These are phyloP conservation scores for Shiraia sp. DNA, from an alignment of 2,329 filamentous ascomycete genomes.

Conservation along the genomic window DNA sequence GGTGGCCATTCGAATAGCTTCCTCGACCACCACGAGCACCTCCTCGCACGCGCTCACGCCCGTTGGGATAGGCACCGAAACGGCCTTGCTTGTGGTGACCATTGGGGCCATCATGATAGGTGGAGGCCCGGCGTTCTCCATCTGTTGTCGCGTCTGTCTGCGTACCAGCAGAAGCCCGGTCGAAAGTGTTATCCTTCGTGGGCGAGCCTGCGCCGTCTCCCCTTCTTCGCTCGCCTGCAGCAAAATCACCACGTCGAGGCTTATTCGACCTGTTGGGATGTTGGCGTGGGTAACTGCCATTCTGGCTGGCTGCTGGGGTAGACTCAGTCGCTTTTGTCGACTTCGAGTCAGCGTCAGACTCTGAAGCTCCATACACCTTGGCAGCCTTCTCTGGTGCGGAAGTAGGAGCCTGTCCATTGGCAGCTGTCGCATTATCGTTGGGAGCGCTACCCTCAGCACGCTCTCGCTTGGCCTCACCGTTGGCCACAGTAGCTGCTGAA, in stretches of 20 bases:
- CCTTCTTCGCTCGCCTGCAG: conserved; percentile 35
- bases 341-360: conserved; percentile 29
- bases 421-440: conserved; percentile 38
- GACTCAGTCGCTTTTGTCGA: conserved; percentile 24
- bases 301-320: conserved; percentile 23
- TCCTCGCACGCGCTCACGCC: conserved; percentile 54
- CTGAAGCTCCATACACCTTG: conserved; percentile 19
- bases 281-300: conserved; percentile 33
- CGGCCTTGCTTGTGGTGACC: conserved; percentile 35
- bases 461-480: conserved; percentile 41
- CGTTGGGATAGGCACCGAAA: conserved; percentile 41
- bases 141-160: conserved; percentile 42
- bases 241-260: conserved; percentile 34
- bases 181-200: conserved; percentile 34
- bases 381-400: conserved; percentile 28
- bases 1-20: conserved; percentile 42
- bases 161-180: conserved; percentile 34
- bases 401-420: conserved; percentile 32
- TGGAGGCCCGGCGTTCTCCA: conserved; percentile 33
- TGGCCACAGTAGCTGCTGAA: conserved; percentile 20
- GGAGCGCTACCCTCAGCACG: conserved; percentile 27
- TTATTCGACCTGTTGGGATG: conserved; percentile 35
- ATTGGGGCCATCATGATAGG: conserved; percentile 33
- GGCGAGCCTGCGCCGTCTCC: conserved; percentile 35
- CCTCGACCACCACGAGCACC: conserved; percentile 51